Evolutionary conservation across 2,329 filamentous ascomycete genomes (phyloP).

Genomic region (Colletotrichum horii): DNA sequence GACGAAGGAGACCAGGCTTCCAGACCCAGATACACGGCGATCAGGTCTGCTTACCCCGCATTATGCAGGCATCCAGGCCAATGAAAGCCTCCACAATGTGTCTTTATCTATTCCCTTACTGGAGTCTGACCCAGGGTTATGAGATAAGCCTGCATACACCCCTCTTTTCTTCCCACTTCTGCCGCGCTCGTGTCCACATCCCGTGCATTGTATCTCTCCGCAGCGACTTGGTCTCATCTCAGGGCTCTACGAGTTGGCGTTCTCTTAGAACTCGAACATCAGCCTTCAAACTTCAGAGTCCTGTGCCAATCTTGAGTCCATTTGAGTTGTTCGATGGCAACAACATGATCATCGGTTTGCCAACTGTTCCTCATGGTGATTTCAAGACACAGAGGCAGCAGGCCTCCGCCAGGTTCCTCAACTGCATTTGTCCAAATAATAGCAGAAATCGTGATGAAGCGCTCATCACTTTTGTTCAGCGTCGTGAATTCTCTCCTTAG

Average conservation of each 20-base stretch:
- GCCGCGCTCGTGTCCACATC: neutral
- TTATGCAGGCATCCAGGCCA: neutral
- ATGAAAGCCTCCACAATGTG: neutral
- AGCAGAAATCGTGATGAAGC: neutral
- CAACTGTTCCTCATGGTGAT: neutral
- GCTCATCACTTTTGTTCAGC: neutral
- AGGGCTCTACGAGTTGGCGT: neutral
- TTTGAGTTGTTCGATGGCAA: neutral
- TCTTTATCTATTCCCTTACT: neutral
- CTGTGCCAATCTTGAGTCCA: accelerated
- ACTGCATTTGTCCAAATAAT: accelerated
- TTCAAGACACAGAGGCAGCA: neutral
- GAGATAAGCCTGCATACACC: neutral
- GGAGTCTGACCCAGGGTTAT: neutral
- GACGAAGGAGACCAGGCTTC: neutral
- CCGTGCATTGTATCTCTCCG: neutral
- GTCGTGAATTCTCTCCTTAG: neutral
- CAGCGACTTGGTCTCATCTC: neutral
- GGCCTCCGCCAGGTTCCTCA: neutral
- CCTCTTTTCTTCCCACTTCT: neutral
- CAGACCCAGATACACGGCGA: neutral
- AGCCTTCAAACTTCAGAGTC: neutral
- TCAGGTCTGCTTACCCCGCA: slow-evolving; percentile 2
- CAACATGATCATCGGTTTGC: neutral
- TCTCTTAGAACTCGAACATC: neutral